Conservation (phyloP, 371 early-diverging fungal species). For the Mortierella sp. region DNA sequence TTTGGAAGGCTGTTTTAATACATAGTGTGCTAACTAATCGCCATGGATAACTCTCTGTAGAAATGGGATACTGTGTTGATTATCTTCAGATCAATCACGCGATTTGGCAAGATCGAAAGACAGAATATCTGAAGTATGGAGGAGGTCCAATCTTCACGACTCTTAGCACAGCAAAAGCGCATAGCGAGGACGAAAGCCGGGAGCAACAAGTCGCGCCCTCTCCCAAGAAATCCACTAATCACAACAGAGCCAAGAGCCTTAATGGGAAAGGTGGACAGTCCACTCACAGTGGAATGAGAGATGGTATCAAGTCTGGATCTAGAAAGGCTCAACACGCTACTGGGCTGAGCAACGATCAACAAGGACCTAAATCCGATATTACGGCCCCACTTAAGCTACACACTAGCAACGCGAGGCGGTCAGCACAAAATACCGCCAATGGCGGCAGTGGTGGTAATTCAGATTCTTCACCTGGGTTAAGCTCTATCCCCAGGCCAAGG, state of each 20-base stretch:
- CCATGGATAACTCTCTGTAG: slow-evolving; percentile 12
- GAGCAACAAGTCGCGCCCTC: slow-evolving; percentile 13
- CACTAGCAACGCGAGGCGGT: neutral
- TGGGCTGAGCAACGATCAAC: neutral
- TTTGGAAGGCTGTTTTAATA: neutral
- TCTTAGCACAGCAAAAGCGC: neutral
- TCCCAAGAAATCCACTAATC: slow-evolving; percentile 11
- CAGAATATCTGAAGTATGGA: slow-evolving; percentile 46
- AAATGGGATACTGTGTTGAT: slow-evolving; percentile 55
- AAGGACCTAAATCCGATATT: neutral
- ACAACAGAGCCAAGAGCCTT: slow-evolving; percentile 7
- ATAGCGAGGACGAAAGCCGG: slow-evolving; percentile 14
- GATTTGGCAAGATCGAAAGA: slow-evolving; percentile 52
- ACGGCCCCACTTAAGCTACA: neutral
- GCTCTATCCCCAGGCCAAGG: slow-evolving; percentile 40
- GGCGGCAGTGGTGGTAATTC: neutral
- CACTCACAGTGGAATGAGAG: neutral
- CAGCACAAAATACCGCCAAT: neutral
- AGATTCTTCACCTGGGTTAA: slow-evolving; percentile 1
- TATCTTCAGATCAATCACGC: slow-evolving; percentile 47
- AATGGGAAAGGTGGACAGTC: slow-evolving; percentile 8
- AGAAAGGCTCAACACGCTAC: slow-evolving; percentile 4
- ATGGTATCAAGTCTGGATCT: neutral
- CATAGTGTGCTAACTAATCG: neutral
- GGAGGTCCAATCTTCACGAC: slow-evolving; percentile 2